Base-by-base conservation (phyloP, 2,329 filamentous ascomycete species). In the Emmonsiellopsis sp. region DNA sequence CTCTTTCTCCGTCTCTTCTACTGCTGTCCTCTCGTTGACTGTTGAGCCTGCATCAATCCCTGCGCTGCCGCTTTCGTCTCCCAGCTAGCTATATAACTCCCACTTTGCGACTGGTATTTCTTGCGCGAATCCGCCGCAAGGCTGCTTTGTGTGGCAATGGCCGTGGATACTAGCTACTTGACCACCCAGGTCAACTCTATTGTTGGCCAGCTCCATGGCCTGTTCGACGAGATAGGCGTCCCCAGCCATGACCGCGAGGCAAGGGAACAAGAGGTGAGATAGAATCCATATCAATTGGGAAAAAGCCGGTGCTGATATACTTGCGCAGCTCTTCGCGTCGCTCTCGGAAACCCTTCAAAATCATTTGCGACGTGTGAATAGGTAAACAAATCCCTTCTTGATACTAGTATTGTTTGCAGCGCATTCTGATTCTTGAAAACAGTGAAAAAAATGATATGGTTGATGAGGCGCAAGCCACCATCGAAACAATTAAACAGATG, bases 161-260 rank as follows among this genome's bases (percentile, higher is more conserved):
- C 68, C 52, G 95, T 96, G 84, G 91, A 96, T 73, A 89, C 91
- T 55, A 89, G 87, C 70, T 94, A 94, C 72, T 79, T 97, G 67
- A 87, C 89, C 63, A 89, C 94, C 70, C 93, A 97, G 81, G 89
- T 98, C 74, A 93, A 89, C 62, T 89, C 82, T 65, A 96, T 95
- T 67, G 90, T 97, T 68, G 83, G 83, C 70, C 90, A 96, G 73
- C 81, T 98, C 57, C 92, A 97, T 73, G 87, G 87, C 60, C 81
- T 97, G 54, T 98, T 96, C 66, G 93, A 98, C 70, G 92, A 98
- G 68, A 98, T 98, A 65, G 93, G 93, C 55, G 87, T 98, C n/a
- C 83, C 92, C 31, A 83, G 77, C 65, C 90, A 95, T 83, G 93
- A 97, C 71, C 87, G 93, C 65, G 90, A 97, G 67, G 79, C 82